These are phyloP conservation scores for Apiospora marii DNA, from an alignment of 2,329 filamentous ascomycete species.

Conservation along the genomic window DNA sequence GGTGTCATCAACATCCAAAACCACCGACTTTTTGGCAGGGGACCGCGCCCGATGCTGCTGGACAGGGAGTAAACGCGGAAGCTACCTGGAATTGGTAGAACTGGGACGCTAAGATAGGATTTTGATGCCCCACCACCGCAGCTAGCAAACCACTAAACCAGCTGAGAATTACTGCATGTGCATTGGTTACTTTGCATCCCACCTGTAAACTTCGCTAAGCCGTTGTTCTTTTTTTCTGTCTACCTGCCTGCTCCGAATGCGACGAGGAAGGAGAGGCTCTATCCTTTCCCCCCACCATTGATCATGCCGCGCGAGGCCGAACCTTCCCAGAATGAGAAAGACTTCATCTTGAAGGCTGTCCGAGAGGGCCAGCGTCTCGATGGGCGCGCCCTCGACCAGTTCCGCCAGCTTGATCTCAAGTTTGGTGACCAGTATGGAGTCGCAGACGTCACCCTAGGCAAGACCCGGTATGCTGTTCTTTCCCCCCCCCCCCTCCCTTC, in stretches of 20 bases:
- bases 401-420: constrained; percentile 76
- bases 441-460: constrained; percentile 85
- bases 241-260: constrained; percentile 12
- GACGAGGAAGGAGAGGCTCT: constrained; percentile 30
- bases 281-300: constrained; percentile 28
- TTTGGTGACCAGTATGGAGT: constrained; percentile 94
- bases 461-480: constrained; percentile 74
- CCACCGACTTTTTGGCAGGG: constrained; percentile 1
- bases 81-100: not conserved
- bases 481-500: not conserved
- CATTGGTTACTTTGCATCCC: not conserved
- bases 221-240: not conserved
- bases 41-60: not conserved
- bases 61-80: constrained; percentile 1
- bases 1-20: not conserved
- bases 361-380: constrained; percentile 84
- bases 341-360: constrained; percentile 85
- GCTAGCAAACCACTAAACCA: not conserved
- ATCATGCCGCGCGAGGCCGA: constrained; percentile 91
- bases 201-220: not conserved
- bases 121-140: constrained; percentile 4
- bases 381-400: constrained; percentile 81
- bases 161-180: not conserved
- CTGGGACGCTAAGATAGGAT: constrained; percentile 8
- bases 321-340: constrained; percentile 86